These are phyloP conservation scores for Aquilaria malaccensis DNA, from an alignment of 345 rosid genomes.

Conservation along the genomic window DNA sequence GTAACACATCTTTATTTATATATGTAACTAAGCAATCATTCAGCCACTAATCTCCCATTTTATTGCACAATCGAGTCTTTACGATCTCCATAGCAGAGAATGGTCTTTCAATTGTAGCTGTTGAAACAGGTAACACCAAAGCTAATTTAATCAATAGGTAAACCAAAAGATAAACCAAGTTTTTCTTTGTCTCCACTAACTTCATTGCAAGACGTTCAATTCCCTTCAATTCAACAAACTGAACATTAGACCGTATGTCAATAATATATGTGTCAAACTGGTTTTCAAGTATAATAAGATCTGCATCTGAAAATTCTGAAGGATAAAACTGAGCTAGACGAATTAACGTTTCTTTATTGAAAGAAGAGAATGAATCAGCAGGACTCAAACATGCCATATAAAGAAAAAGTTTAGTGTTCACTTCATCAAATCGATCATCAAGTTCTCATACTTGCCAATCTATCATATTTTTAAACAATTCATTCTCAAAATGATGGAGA, in stretches of 20 bases:
- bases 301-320: not conserved
- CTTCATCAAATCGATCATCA: not conserved
- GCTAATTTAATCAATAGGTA: not conserved
- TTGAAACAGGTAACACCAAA: not conserved
- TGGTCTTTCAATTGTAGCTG: not conserved
- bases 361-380: not conserved
- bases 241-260: not conserved
- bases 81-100: not conserved
- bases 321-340: not conserved
- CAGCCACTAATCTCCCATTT: not conserved
- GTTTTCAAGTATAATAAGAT: not conserved
- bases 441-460: not conserved
- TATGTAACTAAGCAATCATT: not conserved
- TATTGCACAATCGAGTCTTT: not conserved
- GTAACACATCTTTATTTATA: not conserved
- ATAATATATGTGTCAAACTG: not conserved
- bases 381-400: not conserved
- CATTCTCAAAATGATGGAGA: too few relatives aligned
- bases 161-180: not conserved
- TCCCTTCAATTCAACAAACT: not conserved
- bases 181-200: not conserved
- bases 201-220: not conserved
- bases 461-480: too few relatives aligned
- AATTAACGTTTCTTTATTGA: not conserved
- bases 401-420: not conserved